Base-by-base conservation (phyloP, 1,284 basidiomycete species). In the Ustilago xerochloae region DNA sequence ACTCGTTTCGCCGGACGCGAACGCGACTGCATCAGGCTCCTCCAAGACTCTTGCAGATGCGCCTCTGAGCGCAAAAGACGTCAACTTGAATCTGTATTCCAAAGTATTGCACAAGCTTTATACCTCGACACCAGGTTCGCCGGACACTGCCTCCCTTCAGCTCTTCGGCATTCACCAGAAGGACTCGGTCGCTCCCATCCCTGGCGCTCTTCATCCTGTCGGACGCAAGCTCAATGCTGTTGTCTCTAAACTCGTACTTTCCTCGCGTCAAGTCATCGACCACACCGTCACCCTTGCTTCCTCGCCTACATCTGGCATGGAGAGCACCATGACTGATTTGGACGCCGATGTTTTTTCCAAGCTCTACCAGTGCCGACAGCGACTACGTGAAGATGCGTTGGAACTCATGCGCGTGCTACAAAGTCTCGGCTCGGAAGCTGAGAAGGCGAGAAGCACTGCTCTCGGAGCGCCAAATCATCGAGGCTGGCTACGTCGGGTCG, bases 201-300 rank as follows among this genome's bases (percentile, higher is more conserved):
- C 71, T 4, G 35, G 33, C 20, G 22, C 49, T 5, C 80, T 87
- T 26, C 83, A 84, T 18, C 82, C 81, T 2, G 76, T 83, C 26
- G 84, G 86, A 28, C 84, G 85, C 32, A 87, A 86, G 55, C 84
- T 87, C 50, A 86, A 85, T 16, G 84, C 85, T 0, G 85, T 85
- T 7, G 81, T 87, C 15, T 86, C 86, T 22, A 87, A 86, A 60
- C 82, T 87, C 18, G 83, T 86, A 12, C 81, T 87, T 3, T 85
- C 86, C 10, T 80, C 86, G 8, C 84, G 87, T 4, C 85, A 87
- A 35, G 80, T 83, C 43, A 81, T 84, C 50, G 78, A 80, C 30
- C 75, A 79, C 48, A 69, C 65, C 16, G 65, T 74, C 50, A 74
- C 71, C 6, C 71, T 74, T 4, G 62, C 65, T 26, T 74, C 71